Conservation (phyloP, 345 rosid genomes). For the Conringia planisiliqua region DNA sequence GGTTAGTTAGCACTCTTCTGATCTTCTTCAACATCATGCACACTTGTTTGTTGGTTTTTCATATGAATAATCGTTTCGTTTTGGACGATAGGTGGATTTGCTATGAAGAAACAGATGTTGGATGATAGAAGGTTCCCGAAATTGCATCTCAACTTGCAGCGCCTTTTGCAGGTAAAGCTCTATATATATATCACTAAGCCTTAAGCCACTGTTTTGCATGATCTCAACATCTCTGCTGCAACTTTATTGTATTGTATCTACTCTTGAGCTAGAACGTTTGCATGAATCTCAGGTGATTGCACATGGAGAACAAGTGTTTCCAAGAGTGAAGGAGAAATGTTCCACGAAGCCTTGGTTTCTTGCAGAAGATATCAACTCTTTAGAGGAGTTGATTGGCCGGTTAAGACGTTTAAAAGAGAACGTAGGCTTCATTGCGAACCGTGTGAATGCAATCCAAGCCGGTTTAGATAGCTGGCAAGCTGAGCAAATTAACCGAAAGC, state of each 20-base stretch:
- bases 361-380: conserved; percentile 50
- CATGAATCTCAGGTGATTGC: conserved; percentile 63
- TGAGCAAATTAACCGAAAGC: conserved; percentile 89
- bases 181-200: conserved; percentile 7
- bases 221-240: conserved; percentile 49
- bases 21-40: conserved; percentile 4
- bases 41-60: not conserved
- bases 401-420: conserved; percentile 88
- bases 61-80: not conserved
- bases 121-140: conserved; percentile 92
- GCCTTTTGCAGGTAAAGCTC: conserved; percentile 72
- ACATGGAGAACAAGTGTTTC: conserved; percentile 94
- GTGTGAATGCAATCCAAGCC: conserved; percentile 87
- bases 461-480: conserved; percentile 95
- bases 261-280: not conserved
- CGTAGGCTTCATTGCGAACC: conserved; percentile 90
- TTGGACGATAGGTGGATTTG: conserved; percentile 61
- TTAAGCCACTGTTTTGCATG: not conserved
- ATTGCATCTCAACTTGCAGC: conserved; percentile 91
- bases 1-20: conserved; percentile 45
- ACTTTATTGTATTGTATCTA: not conserved
- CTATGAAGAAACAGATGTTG: conserved; percentile 85
- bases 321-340: conserved; percentile 86
- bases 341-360: conserved; percentile 71
- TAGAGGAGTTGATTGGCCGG: conserved; percentile 80